Evolutionary conservation across 257 asterid genomes (phyloP), one percentile per base, ranked within the genome.

Genomic region (Coffea eugenioides): DNA sequence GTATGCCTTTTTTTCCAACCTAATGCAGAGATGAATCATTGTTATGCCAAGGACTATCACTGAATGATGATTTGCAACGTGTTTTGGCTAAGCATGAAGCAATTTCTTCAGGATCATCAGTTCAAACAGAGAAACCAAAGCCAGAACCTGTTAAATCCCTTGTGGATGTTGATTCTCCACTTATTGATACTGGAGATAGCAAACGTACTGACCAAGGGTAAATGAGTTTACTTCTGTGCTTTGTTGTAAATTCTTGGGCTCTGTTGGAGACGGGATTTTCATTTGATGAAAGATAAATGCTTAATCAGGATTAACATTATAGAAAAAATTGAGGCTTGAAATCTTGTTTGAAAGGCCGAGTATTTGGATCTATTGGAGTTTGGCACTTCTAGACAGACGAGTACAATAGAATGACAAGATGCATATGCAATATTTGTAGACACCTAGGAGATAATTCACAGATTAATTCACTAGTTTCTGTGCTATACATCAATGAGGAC

Each of bases 61-160:
- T 94, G 81, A 96, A 94, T 83, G 98, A 96, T 83, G 98, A 92
- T 86, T 87, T 96, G 89, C 98, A 96, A 80, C 97, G 97, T 62
- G 94, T 91, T 80, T 83, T 96, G 69, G 97, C 97, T 82, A 96
- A 90, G 86, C 97, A 96, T 75, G 99, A 96, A 81, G 84, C 97
- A 75, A 82, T 92, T 84, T 81, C 97, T 64, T 90, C 99, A 0
- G 97, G 97, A 84, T 85, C 83, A 80, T 52, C 91, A 73, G 77
- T 81, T 85, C 89, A 75, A 83, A 61, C 79, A 59, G 97, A 88
- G 81, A 91, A 89, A 85, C 82, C 90, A 77, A 88, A 84, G 79
- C 77, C 91, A 74, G 97, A 88, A 81, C 89, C 92, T 80, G 69
- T 82, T 76, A 83, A 81, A 86, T 84, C 91, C 54, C 83, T 90